A percentile compares a stretch with the other conserved stretches of the same genome.
These are phyloP conservation scores for Kluyveromyces wickerhamii DNA, from an alignment of 805 yeast species.

Conservation along the genomic window DNA sequence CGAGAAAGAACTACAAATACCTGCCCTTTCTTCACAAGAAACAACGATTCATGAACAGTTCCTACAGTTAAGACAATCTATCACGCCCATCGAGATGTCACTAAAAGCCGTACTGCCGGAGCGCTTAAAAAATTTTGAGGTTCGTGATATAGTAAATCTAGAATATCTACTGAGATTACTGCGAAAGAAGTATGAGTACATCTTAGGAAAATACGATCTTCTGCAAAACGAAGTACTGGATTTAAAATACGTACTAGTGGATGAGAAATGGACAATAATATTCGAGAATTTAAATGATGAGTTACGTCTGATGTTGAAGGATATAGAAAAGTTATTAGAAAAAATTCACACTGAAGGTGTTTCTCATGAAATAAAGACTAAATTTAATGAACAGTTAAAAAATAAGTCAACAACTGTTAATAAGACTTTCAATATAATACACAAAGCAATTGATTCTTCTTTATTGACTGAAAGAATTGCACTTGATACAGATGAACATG, in stretches of 20 bases:
- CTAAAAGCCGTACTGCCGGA: slow-evolving; percentile 45
- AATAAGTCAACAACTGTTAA: slow-evolving; percentile 34
- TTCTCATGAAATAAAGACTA: slow-evolving; percentile 15
- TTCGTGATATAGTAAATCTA: slow-evolving; percentile 25
- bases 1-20: slow-evolving; percentile 29
- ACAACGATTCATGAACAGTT: slow-evolving; percentile 36
- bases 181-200: slow-evolving; percentile 31
- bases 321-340: slow-evolving; percentile 13
- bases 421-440: slow-evolving; percentile 33
- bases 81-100: slow-evolving; percentile 45
- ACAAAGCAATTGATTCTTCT: slow-evolving; percentile 36
- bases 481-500: slow-evolving; percentile 30
- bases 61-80: slow-evolving; percentile 32
- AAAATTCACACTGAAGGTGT: slow-evolving; percentile 10
- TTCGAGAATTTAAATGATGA: slow-evolving; percentile 42
- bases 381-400: slow-evolving; percentile 27
- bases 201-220: slow-evolving; percentile 35
- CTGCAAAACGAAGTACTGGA: slow-evolving; percentile 35
- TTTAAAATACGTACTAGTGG: slow-evolving; percentile 41
- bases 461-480: slow-evolving; percentile 33
- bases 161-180: slow-evolving; percentile 26
- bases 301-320: slow-evolving; percentile 23
- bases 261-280: slow-evolving; percentile 47
- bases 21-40: slow-evolving; percentile 34
- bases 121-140: slow-evolving; percentile 38